Base-by-base conservation (phyloP, 345 rosid genomes). In the Conringia planisiliqua region DNA sequence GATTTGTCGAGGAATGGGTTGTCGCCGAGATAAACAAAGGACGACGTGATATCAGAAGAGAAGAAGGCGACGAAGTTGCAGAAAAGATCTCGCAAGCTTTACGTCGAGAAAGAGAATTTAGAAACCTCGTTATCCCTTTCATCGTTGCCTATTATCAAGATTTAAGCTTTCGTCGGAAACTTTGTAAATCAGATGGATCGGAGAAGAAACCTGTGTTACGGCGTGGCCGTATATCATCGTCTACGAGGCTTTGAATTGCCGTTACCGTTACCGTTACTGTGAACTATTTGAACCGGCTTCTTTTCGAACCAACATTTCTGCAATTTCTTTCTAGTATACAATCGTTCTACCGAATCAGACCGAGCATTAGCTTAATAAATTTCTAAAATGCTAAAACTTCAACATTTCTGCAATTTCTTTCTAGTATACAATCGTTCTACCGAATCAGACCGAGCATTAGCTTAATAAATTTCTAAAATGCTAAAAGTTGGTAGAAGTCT, bases 41-140 rank as follows among this genome's bases (percentile, higher is more conserved):
- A 5, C 85, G 83, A 72, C 79, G 78, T 24, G 84, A 57, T 9
- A 57, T 11, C 30, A 71, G 48, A 68, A 55, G 78, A 60, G 69
- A 40, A 47, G 68, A 63, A 62, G 75, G 12, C 20, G 74, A 40
- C 39, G 27, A 32, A 16, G 0, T 46, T 12, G 22, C 33, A 13
- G 70, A 70, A 29, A 71, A 16, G 18, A 61, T 27, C 61, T 35
- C 61, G 14, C 68, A 7, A 77, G 72, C 39, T 55, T 55, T 57
- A 3, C 18, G 52, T 47, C 75, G 36, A 18, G 71, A 26, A 17
- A 76, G 26, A 56, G 61, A 70, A 64, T 70, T 46, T 1, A 77
- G 24, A 63, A 77, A 42, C 62, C 30, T 77, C 26, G 71, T 17
- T 0, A 77, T 64, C 36, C 72, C 76, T 77, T 29, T 77, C 80